Evolutionary conservation across 75 land plant genomes (phyloP).

Genomic region (Gnetum montanum): DNA sequence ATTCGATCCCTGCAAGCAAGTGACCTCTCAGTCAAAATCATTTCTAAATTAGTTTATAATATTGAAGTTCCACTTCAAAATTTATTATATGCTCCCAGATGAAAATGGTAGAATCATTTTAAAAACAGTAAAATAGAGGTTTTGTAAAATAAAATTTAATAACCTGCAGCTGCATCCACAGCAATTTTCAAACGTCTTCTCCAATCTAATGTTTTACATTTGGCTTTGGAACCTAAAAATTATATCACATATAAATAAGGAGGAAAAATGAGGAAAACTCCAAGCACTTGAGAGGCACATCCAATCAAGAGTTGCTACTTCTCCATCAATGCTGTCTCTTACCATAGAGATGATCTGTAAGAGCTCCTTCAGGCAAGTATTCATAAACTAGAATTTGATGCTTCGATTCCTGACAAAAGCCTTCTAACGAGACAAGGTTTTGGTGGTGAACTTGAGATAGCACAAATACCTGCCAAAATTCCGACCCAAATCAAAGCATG

Average conservation of each 20-base stretch:
- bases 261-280: neutral
- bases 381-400: constrained; percentile 57
- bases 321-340: constrained; percentile 8
- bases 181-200: constrained; percentile 55
- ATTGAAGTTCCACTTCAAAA: too few species aligned
- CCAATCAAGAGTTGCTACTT: too few species aligned
- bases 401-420: constrained; percentile 54
- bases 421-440: constrained; percentile 62
- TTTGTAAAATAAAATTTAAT: too few species aligned
- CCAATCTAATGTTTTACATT: constrained; percentile 48
- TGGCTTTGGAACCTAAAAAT: constrained; percentile 37
- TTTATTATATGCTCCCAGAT: too few species aligned
- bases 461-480: constrained; percentile 30
- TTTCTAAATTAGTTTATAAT: too few species aligned
- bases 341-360: constrained; percentile 61
- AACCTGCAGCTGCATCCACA: constrained; percentile 69
- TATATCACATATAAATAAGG: neutral
- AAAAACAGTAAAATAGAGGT: too few species aligned
- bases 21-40: neutral
- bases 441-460: constrained; percentile 57
- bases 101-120: too few species aligned
- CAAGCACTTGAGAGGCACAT: too few species aligned
- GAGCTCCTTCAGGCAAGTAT: constrained; percentile 49
- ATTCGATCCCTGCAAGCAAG: constrained; percentile 43
- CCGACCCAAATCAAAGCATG: neutral